These are phyloP conservation scores for Cercospora sojina DNA, from an alignment of 2,329 filamentous ascomycete species.

Conservation along the genomic window DNA sequence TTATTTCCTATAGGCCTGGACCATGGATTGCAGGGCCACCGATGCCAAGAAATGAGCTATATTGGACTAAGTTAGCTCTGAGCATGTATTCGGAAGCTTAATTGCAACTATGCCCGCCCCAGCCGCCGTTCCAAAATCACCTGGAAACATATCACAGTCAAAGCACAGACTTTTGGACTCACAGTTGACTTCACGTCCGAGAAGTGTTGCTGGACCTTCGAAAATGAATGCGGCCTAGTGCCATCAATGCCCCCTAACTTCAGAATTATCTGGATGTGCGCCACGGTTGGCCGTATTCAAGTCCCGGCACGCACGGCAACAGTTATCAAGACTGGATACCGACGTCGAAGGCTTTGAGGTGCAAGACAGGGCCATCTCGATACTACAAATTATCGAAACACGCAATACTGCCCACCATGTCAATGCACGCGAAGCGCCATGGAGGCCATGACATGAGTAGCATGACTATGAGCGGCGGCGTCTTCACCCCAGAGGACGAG, in stretches of 20 bases:
- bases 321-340: not conserved
- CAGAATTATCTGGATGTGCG: not conserved
- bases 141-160: not conserved
- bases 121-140: not conserved
- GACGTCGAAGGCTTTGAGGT: not conserved
- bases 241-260: not conserved
- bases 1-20: slow-evolving; percentile 9
- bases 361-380: not conserved
- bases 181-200: not conserved
- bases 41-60: not conserved
- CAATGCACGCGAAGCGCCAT: slow-evolving; percentile 23
- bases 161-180: not conserved
- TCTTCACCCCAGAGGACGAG: slow-evolving; percentile 31
- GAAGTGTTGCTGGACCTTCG: not conserved
- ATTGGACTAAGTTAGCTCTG: not conserved
- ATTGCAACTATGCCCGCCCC: not conserved
- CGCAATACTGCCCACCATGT: slow-evolving; percentile 1
- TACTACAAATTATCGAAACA: not conserved
- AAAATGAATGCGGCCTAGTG: not conserved
- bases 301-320: not conserved
- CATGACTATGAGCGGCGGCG: slow-evolving; percentile 34
- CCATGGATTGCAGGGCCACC: not conserved
- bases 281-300: not conserved
- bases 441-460: slow-evolving; percentile 28
- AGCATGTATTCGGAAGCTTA: slow-evolving; percentile 6